Evolutionary conservation across 768 basidiomycete species (phyloP), one percentile per base, ranked within the genome.

Genomic region (Agrocybe praecox): DNA sequence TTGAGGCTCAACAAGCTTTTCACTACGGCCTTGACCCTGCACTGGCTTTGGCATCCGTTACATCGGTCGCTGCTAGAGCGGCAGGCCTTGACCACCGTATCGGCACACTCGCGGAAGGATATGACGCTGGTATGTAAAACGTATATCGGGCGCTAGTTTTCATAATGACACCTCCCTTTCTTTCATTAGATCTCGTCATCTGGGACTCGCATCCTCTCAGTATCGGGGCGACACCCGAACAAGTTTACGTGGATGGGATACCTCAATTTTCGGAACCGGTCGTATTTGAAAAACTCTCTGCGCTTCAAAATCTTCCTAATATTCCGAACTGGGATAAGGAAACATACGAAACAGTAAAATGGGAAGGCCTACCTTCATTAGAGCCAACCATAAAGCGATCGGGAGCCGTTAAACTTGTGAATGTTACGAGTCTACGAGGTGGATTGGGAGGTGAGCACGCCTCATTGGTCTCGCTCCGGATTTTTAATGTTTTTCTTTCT

Each of bases 171-270:
- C 9, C 9, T 29, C 40, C 15, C 8, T 17, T 40, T 9, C 18
- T 23, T 46, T n/a, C n/a, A 18, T 18, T 42, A 76, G 88, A 93
- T 67, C 44, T 92, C 49, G 86, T 92, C 12, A 64, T 92, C 2
- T 89, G 88, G 87, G 88, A 89, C 62, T 84, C 81, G 34, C 90
- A 92, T 69, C 92, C 92, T 1, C 78, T 95, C 15, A 75, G 84
- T 0, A 75, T 94, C 10, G 90, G 90, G n/a, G 90, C 91, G 22
- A 87, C 90, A 0, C 92, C 91, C 5, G 77, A 79, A 46, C 91
- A 94, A 74, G 90, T 92, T 9, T 92, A 81, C 72, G 91, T 94
- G 57, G 93, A 96, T 62, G 94, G 93, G 4, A 88, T 94, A 55
- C 65, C 88, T 0, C 93, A 96, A 63, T 63, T 89, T 2, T 62